These are phyloP conservation scores for Colletotrichum sublineola DNA, from an alignment of 2,329 filamentous ascomycete species.

Conservation along the genomic window DNA sequence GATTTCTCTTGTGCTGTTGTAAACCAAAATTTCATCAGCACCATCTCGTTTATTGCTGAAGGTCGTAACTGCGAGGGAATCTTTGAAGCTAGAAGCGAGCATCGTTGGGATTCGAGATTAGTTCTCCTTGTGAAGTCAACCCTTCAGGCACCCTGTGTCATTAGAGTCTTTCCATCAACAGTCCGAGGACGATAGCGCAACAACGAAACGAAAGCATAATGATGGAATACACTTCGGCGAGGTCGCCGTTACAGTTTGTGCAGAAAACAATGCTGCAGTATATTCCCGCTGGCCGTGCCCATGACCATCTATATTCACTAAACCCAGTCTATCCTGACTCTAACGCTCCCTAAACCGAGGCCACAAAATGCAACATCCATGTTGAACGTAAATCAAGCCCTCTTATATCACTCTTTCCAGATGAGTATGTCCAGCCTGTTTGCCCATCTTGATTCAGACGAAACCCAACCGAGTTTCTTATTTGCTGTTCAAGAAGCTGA, in stretches of 20 bases:
- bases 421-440: not conserved
- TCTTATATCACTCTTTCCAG: not conserved
- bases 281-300: conserved; percentile 2
- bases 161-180: not conserved
- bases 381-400: not conserved
- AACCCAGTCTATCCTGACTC: conserved; percentile 21
- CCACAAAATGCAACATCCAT: conserved; percentile 1
- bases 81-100: too few species aligned
- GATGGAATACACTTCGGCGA: not conserved
- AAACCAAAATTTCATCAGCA: not conserved
- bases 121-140: not conserved
- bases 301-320: not conserved
- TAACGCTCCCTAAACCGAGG: not conserved
- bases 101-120: not conserved
- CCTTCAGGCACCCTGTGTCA: not conserved
- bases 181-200: not conserved
- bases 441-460: not conserved
- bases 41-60: not conserved
- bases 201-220: not conserved
- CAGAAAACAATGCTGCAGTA: conserved; percentile 14
- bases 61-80: not conserved
- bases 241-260: not conserved
- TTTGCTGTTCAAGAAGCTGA: conserved; percentile 72
- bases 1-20: not conserved
- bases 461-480: conserved; percentile 34